phyloP scores from a whole-genome alignment of 192 early-diverging fungal species.

The Backusella mclennaniae region DNA sequence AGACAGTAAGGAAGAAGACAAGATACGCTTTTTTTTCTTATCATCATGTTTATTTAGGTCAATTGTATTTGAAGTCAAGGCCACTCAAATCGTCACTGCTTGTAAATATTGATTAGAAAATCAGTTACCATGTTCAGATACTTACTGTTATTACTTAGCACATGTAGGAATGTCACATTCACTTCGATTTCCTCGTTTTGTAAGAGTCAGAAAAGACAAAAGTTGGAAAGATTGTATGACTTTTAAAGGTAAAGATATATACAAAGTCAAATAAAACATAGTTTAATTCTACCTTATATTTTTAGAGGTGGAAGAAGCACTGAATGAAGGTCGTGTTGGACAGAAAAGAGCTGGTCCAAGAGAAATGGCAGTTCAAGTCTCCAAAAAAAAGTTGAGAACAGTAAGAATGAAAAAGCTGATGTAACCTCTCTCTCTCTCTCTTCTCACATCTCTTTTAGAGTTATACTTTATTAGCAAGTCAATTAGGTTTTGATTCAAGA shows the following conservation, averaged over 20 bases:
- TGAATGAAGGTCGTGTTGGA: background rate
- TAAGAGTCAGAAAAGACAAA: constrained; percentile 68
- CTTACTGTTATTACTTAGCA: constrained; percentile 22
- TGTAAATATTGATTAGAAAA: background rate
- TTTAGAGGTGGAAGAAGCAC: background rate
- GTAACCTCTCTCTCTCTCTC: background rate
- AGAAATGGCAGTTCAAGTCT: background rate
- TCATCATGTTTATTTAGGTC: constrained; percentile 24
- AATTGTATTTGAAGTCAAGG: constrained; percentile 67
- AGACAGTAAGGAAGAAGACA: background rate
- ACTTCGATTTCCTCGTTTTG: constrained; percentile 77
- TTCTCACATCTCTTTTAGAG: background rate
- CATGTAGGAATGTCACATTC: constrained; percentile 62
- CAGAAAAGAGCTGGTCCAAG: background rate
- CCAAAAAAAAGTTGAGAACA: background rate
- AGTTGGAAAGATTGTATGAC: constrained; percentile 45
- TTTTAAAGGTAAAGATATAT: constrained; percentile 27
- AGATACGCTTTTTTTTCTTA: too few relatives aligned
- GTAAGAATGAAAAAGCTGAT: background rate
- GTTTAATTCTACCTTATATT: background rate
- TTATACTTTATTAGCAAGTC: constrained; percentile 25
- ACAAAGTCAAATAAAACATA: background rate
- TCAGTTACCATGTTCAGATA: background rate
- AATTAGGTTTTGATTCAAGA: constrained; percentile 43
- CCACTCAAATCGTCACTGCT: constrained; percentile 56